Conservation (phyloP, 768 basidiomycete genomes). For the Russula griseocarnosa region DNA sequence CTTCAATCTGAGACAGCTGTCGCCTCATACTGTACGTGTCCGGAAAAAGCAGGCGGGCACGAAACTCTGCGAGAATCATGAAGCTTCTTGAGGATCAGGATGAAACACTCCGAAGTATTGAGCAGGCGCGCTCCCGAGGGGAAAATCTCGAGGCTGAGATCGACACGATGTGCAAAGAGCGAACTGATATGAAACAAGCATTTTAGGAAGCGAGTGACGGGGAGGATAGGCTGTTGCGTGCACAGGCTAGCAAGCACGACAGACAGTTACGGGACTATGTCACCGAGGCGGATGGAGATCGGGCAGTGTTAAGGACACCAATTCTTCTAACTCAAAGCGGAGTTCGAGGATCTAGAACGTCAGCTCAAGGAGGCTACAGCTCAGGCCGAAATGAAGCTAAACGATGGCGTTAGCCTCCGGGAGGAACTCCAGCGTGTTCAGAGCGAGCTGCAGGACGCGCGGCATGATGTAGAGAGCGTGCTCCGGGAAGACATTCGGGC, state of each 20-base stretch:
- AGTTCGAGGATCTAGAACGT: conserved; percentile 55
- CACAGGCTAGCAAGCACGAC: conserved; percentile 67
- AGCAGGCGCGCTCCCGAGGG: conserved; percentile 68
- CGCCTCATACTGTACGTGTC: too few species aligned
- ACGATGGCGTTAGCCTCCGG: conserved; percentile 62
- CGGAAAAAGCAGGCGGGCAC: too few species aligned
- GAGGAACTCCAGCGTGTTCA: conserved; percentile 72
- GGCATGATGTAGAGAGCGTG: conserved; percentile 60
- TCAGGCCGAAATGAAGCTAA: conserved; percentile 59
- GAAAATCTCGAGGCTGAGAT: conserved; percentile 77
- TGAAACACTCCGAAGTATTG: conserved; percentile 62
- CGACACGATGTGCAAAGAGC: conserved; percentile 62
- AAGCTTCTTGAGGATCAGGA: conserved; percentile 72
- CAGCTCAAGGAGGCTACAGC: conserved; percentile 60
- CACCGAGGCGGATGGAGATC: conserved; percentile 90
- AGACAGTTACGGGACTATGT: conserved; percentile 77
- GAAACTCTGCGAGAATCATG: conserved; percentile 59
- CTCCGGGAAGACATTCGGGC: conserved; percentile 70
- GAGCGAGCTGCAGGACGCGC: conserved; percentile 63
- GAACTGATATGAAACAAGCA: conserved; percentile 63
- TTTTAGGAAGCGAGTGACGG: conserved; percentile 66
- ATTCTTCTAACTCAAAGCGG: conserved; percentile 65
- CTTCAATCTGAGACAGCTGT: too few species aligned
- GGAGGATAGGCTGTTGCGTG: conserved; percentile 71
- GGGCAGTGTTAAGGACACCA: conserved; percentile 89